Base-by-base conservation (phyloP, 1,284 basidiomycete species). In the Trametes sp. region DNA sequence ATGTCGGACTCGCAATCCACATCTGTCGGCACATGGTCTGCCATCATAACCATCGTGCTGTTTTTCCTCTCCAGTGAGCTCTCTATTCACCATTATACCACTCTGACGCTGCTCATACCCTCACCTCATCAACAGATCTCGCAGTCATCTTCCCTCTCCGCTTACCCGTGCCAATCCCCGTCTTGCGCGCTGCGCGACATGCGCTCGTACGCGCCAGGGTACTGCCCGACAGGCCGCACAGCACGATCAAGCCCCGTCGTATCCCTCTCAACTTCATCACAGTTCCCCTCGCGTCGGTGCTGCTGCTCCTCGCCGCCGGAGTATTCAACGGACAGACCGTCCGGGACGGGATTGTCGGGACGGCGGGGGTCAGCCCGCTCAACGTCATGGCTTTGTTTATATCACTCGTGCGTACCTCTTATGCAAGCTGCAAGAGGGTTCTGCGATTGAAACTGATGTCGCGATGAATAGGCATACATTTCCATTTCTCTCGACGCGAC, bases 351-450 rank as follows among this genome's bases (percentile, higher is more conserved):
- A 88, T 92, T 56, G 80, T 91, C 26, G 91, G 91, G 23, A 79
- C 84, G 0, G 89, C 89, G 52, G 92, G 92, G 2, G 86, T 98
- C 42, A 86, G 93, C 68, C 96, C 97, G 0, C 94, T 96, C 72
- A 95, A 98, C 75, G 95, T 98, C 64, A 87, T 98, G 76, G 93
- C 94, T 29, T 81, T 98, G 4, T 98, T 98, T 78, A 88, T 95
- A 67, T 93, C 92, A 1, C 82, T 98, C 57, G 86, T 84, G 60
- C 63, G 78, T 75, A n/a, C 16, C 19, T 50, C 28, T 28, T 19
- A n/a, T n/a, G n/a, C n/a, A n/a, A n/a, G 16, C 24, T 2, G n/a
- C n/a, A n/a, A n/a, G n/a, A n/a, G n/a, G n/a, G n/a, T n/a, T n/a
- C n/a, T n/a, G n/a, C n/a, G n/a, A n/a, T n/a, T n/a, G n/a, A n/a